phyloP scores from a whole-genome alignment of 2,329 filamentous ascomycete species.

The Phaeosphaeriaceae sp. region DNA sequence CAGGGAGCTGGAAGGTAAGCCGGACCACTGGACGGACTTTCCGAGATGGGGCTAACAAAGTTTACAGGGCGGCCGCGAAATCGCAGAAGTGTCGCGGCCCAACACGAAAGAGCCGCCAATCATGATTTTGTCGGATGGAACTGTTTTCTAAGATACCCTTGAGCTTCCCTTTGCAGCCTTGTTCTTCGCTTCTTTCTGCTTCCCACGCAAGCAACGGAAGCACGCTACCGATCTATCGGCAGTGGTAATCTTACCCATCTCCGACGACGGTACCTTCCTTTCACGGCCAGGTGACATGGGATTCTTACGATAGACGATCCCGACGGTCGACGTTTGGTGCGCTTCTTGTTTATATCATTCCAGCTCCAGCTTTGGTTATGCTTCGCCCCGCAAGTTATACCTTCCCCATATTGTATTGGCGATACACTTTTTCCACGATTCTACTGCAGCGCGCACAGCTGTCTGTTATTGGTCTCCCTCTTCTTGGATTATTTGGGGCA shows the following conservation, averaged over 20 bases:
- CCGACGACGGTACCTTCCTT: slow-evolving; percentile 18
- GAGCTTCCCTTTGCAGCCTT: slow-evolving; percentile 34
- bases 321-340: slow-evolving; percentile 32
- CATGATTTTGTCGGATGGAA: slow-evolving; percentile 94
- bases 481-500: background rate
- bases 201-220: slow-evolving; percentile 20
- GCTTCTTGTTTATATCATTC: slow-evolving; percentile 26
- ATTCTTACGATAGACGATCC: slow-evolving; percentile 35
- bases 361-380: background rate
- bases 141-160: slow-evolving; percentile 77
- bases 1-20: slow-evolving; percentile 95
- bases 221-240: slow-evolving; percentile 18
- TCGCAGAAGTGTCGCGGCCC: slow-evolving; percentile 92
- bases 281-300: slow-evolving; percentile 23
- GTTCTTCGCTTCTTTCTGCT: slow-evolving; percentile 31
- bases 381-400: background rate
- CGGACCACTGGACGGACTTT: background rate
- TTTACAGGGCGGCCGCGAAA: slow-evolving; percentile 82
- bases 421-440: background rate
- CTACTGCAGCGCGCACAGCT: background rate
- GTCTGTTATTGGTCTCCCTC: slow-evolving; percentile 1
- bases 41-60: slow-evolving; percentile 34
- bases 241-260: slow-evolving; percentile 11
- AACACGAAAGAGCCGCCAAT: slow-evolving; percentile 98
- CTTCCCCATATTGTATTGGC: background rate